A percentile compares a stretch with the other conserved stretches of the same genome.
Evolutionary conservation across 805 yeast genomes (phyloP).

Genomic region (Cyberlindnera saturnus): DNA sequence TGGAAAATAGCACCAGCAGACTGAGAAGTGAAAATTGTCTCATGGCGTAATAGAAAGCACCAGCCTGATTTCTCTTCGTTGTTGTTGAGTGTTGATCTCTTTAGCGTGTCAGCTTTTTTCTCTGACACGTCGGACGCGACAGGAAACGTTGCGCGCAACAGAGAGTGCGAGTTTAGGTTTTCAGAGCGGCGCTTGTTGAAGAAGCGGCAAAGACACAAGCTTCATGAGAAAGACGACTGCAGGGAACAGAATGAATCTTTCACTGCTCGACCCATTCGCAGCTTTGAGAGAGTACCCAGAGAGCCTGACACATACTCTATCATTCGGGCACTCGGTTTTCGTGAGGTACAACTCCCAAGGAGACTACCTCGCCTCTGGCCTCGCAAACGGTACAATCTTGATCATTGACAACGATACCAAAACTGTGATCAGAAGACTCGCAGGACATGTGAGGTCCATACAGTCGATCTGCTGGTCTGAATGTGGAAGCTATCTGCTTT

Average conservation of each 20-base stretch:
- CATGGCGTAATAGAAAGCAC: not conserved
- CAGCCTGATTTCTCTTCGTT: not conserved
- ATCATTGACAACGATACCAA: conserved; percentile 69
- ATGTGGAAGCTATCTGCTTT: conserved; percentile 62
- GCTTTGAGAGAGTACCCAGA: conserved; percentile 92
- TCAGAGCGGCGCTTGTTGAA: too few species aligned
- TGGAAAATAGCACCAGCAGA: conserved; percentile 20
- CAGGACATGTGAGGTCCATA: conserved; percentile 66
- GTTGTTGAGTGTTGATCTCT: not conserved
- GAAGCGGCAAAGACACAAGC: not conserved
- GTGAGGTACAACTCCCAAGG: conserved; percentile 69
- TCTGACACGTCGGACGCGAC: conserved; percentile 3
- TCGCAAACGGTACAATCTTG: conserved; percentile 65
- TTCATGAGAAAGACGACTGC: not conserved
- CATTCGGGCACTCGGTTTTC: conserved; percentile 60
- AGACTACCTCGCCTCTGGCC: conserved; percentile 80
- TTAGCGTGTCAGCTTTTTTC: conserved; percentile 4
- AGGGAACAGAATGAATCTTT: conserved; percentile 52
- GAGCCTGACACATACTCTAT: conserved; percentile 62
- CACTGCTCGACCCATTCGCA: conserved; percentile 84
- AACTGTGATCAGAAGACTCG: conserved; percentile 49
- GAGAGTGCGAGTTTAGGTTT: not conserved
- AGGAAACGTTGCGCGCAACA: not conserved
- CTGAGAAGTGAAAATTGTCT: conserved; percentile 11
- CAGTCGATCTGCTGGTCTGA: conserved; percentile 72